Conservation (phyloP, 2,329 filamentous ascomycete species). For the Penicillium sp. region DNA sequence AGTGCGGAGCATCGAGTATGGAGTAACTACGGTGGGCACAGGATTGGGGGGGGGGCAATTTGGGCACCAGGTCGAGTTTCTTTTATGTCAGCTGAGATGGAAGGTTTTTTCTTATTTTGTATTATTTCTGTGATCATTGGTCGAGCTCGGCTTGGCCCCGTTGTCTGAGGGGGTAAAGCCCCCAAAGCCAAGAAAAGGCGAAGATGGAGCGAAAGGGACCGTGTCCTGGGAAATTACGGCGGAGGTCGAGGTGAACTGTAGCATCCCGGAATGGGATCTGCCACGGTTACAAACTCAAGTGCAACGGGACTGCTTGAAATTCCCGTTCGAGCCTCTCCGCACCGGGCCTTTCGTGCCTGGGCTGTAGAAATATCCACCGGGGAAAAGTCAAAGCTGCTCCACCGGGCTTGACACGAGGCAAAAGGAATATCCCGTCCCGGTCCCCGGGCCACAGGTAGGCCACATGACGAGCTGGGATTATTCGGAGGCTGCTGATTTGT, state of each 20-base stretch:
- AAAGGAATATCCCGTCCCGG: constrained; percentile 14
- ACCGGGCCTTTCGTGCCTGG: constrained; percentile 2
- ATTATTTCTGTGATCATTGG: background rate
- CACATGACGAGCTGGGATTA: constrained; percentile 1
- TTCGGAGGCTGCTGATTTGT: background rate
- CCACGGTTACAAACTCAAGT: background rate
- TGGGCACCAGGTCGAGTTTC: background rate
- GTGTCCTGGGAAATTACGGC: background rate
- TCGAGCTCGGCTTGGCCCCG: background rate
- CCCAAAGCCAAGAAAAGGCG: background rate
- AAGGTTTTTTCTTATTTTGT: background rate
- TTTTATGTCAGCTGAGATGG: background rate
- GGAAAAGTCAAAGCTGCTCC: constrained; percentile 10
- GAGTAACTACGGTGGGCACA: background rate
- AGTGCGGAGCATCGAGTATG: too few species aligned
- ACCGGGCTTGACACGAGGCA: constrained; percentile 13
- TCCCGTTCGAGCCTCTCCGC: constrained; percentile 17
- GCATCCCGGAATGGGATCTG: background rate
- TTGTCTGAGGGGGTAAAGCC: background rate
- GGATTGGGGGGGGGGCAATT: background rate
- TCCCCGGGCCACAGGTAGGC: background rate
- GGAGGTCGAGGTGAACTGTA: background rate
- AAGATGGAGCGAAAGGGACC: background rate
- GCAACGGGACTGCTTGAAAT: constrained; percentile 8
- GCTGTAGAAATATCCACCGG: constrained; percentile 9